phyloP scores from a whole-genome alignment of 2,329 filamentous ascomycete species.

The Alternaria ethzedia region DNA sequence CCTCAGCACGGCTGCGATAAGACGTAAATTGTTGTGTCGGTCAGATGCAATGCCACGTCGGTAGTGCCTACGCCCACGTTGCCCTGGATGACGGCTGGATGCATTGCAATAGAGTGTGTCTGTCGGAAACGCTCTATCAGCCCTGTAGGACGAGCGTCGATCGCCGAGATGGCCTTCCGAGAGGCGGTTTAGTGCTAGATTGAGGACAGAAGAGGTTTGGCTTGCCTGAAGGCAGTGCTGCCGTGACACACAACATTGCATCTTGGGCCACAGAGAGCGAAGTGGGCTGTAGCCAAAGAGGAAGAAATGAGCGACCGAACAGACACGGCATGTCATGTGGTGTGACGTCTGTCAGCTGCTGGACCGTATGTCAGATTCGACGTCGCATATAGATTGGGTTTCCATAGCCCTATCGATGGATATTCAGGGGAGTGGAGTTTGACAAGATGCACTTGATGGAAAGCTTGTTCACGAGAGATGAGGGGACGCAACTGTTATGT shows the following conservation, averaged over 20 bases:
- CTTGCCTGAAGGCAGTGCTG: neutral
- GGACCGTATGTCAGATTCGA: conserved; percentile 27
- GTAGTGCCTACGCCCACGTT: conserved; percentile 2
- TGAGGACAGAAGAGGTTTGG: conserved; percentile 27
- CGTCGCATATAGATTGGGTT: conserved; percentile 14
- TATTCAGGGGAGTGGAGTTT: conserved; percentile 24
- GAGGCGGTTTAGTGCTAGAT: conserved; percentile 35
- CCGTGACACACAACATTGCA: conserved; percentile 1
- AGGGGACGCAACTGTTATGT: neutral
- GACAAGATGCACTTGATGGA: conserved; percentile 10
- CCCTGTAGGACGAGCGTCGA: conserved; percentile 12
- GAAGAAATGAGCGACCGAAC: conserved; percentile 32
- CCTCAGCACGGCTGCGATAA: neutral
- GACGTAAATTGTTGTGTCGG: conserved; percentile 1
- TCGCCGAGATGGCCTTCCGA: conserved; percentile 16
- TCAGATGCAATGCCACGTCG: conserved; percentile 14
- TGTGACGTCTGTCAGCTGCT: conserved; percentile 4
- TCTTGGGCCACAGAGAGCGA: conserved; percentile 12
- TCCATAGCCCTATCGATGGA: conserved; percentile 13
- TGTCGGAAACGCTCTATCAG: conserved; percentile 30
- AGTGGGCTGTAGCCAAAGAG: conserved; percentile 21
- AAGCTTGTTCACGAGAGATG: conserved; percentile 3
- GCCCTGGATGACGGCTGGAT: conserved; percentile 10
- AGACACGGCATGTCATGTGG: conserved; percentile 6
- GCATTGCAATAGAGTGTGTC: conserved; percentile 10